Conservation (phyloP, 345 rosid genomes). For the Dipteronia sinensis region DNA sequence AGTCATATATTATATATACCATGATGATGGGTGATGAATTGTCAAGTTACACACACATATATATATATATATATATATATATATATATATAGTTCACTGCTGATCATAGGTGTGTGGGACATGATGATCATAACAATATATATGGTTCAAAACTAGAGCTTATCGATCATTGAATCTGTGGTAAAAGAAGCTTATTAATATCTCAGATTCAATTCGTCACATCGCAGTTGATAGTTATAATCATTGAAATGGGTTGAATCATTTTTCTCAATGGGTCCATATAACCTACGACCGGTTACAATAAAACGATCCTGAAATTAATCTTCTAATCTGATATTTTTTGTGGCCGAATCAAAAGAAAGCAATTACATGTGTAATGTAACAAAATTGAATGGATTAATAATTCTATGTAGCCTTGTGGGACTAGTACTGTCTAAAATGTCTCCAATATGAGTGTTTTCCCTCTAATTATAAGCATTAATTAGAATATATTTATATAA, state of each 20-base stretch:
- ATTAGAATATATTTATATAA: background rate
- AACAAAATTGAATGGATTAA: too few species aligned
- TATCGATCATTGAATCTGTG: background rate
- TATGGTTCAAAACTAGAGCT: background rate
- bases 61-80: background rate
- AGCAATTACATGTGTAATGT: too few species aligned
- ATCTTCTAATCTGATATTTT: background rate
- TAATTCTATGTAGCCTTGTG: too few species aligned
- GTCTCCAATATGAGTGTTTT: background rate
- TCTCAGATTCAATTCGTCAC: too few species aligned
- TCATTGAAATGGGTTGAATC: background rate
- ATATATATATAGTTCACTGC: too few species aligned
- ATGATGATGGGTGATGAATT: background rate
- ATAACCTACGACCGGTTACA: background rate
- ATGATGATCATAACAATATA: background rate
- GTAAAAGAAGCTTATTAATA: too few species aligned
- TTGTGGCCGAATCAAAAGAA: background rate
- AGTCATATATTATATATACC: background rate
- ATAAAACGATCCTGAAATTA: background rate
- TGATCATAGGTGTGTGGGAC: background rate
- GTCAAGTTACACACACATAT: too few species aligned
- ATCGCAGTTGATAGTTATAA: too few species aligned
- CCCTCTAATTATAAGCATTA: background rate
- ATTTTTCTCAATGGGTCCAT: background rate
- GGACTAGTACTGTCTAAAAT: too few species aligned